These are phyloP conservation scores for Trichoderma virens DNA, from an alignment of 495 filamentous ascomycete species.

Conservation along the genomic window DNA sequence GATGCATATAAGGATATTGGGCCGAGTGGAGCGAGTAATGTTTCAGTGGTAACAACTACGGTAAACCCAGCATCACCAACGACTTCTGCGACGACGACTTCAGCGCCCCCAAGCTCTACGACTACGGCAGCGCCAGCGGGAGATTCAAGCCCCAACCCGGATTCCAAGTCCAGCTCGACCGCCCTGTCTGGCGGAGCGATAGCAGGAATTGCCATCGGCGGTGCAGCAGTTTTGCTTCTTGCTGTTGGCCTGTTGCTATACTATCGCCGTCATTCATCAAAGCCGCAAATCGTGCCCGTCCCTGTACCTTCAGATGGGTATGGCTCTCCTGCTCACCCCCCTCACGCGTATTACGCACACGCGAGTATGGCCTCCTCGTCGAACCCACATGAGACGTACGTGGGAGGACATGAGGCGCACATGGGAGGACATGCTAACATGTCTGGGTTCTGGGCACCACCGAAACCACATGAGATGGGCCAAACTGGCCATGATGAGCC, in stretches of 20 bases:
- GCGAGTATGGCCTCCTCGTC: background rate
- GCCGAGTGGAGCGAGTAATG: conserved; percentile 11
- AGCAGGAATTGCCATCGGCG: conserved; percentile 18
- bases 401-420: background rate
- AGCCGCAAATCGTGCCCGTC: background rate
- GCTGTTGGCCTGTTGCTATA: conserved; percentile 13
- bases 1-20: conserved; percentile 15
- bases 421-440: background rate
- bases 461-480: background rate
- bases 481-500: background rate
- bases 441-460: background rate
- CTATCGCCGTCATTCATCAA: background rate
- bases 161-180: background rate
- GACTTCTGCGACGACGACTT: background rate
- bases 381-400: background rate
- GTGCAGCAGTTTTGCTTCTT: conserved; percentile 14
- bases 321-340: background rate
- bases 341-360: background rate
- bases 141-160: background rate
- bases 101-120: background rate
- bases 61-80: background rate
- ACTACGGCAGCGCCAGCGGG: conserved; percentile 2
- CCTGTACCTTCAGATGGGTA: background rate
- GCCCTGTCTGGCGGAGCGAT: conserved; percentile 15
- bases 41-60: background rate